phyloP scores from a whole-genome alignment of 2,329 filamentous ascomycete species.

The Arthrobotrys sinensis region DNA sequence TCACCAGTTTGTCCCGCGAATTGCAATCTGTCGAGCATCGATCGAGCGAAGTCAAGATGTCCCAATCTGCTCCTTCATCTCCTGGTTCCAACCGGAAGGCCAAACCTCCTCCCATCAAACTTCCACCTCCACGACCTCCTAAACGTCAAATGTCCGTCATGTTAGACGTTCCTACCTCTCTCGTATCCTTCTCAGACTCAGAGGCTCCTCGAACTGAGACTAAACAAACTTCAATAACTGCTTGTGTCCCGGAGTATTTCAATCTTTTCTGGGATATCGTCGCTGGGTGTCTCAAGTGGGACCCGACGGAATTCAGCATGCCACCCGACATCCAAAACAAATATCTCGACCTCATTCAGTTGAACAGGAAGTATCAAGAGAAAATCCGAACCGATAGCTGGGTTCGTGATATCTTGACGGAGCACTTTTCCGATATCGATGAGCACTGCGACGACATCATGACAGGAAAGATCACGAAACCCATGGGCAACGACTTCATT shows the following conservation, averaged over 20 bases:
- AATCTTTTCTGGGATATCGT: conserved; percentile 21
- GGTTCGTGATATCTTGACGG: background rate
- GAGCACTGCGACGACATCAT: conserved; percentile 19
- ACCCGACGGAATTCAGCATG: background rate
- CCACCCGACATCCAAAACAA: background rate
- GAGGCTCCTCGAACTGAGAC: background rate
- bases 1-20: background rate
- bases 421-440: conserved; percentile 16
- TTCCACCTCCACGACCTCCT: conserved; percentile 6
- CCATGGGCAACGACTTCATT: conserved; percentile 14
- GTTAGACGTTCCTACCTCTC: background rate
- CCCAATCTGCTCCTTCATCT: conserved; percentile 9
- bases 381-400: background rate
- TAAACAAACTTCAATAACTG: conserved; percentile 1
- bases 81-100: background rate
- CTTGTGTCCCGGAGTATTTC: background rate
- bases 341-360: background rate
- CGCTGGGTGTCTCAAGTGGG: conserved; percentile 3
- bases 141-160: background rate
- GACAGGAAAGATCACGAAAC: conserved; percentile 11
- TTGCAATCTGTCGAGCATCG: background rate
- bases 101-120: background rate
- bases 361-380: background rate
- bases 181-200: conserved; percentile 6
- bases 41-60: background rate